Conservation (phyloP, 768 basidiomycete species). For the Phallus indusiatus region DNA sequence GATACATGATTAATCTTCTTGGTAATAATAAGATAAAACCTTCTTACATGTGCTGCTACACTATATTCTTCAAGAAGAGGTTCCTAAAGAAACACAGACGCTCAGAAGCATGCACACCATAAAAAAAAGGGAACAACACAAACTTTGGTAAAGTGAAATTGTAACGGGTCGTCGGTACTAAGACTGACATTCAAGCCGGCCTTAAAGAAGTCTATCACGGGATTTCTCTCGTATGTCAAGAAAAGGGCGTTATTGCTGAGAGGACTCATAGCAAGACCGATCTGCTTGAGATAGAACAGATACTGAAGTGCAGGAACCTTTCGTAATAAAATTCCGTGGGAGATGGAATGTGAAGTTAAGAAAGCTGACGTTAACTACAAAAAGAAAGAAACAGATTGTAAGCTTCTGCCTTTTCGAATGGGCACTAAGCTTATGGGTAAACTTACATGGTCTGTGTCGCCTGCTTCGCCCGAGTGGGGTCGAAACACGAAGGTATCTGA, state of each 20-base stretch:
- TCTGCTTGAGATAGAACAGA: conserved; percentile 96
- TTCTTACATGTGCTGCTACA: conserved; percentile 85
- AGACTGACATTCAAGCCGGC: conserved; percentile 91
- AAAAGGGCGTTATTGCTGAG: conserved; percentile 97
- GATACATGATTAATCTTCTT: background rate
- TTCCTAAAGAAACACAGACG: conserved; percentile 42
- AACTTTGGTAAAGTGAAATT: conserved; percentile 98
- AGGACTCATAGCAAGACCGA: conserved; percentile 97
- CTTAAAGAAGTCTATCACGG: conserved; percentile 94
- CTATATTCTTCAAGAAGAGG: conserved; percentile 95
- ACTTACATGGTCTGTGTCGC: conserved; percentile 79
- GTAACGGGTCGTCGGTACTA: conserved; percentile 91
- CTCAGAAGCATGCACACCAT: background rate
- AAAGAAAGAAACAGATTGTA: background rate
- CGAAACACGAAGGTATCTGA: conserved; percentile 93
- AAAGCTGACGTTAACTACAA: conserved; percentile 74
- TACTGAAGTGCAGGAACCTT: conserved; percentile 98
- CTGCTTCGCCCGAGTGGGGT: conserved; percentile 96
- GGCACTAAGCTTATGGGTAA: background rate
- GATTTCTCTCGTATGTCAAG: conserved; percentile 93
- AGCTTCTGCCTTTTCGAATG: background rate
- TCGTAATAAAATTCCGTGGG: conserved; percentile 95
- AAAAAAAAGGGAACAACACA: conserved; percentile 14
- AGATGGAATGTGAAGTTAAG: conserved; percentile 94
- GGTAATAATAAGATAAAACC: background rate